A percentile compares a stretch with the other conserved stretches of the same genome.
Conservation (phyloP, 2,329 filamentous ascomycete genomes). For the Fusarium nurragi region DNA sequence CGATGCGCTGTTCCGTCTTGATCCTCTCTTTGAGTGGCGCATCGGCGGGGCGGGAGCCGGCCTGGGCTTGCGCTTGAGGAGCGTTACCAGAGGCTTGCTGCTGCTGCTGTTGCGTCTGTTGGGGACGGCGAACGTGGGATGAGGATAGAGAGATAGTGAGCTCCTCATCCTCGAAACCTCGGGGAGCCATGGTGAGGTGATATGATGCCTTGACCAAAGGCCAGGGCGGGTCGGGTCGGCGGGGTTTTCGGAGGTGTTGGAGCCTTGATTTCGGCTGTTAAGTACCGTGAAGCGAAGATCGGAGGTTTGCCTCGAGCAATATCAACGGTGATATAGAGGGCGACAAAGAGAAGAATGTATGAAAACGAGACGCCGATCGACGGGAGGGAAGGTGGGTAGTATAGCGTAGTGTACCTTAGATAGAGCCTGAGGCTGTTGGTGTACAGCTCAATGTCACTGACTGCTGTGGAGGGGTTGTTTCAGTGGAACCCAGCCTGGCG, state of each 20-base stretch:
- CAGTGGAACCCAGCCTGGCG: not conserved
- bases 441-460: not conserved
- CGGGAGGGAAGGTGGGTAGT: constrained; percentile 5
- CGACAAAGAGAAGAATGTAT: constrained; percentile 1
- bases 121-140: constrained; percentile 67
- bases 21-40: constrained; percentile 54
- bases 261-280: constrained; percentile 6
- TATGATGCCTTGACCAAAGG: constrained; percentile 26
- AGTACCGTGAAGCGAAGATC: constrained; percentile 2
- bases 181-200: constrained; percentile 57
- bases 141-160: constrained; percentile 79
- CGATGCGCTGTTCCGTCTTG: constrained; percentile 84
- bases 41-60: constrained; percentile 47
- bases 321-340: not conserved
- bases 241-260: constrained; percentile 21
- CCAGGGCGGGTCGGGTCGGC: constrained; percentile 26
- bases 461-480: constrained; percentile 11
- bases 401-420: not conserved
- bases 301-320: not conserved
- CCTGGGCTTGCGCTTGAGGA: constrained; percentile 33
- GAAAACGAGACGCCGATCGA: constrained; percentile 25
- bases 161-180: constrained; percentile 80
- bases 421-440: not conserved
- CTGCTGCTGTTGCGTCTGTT: constrained; percentile 45
- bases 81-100: constrained; percentile 39